phyloP scores from a whole-genome alignment of 192 early-diverging fungal species.

The Coemansia sp. region DNA sequence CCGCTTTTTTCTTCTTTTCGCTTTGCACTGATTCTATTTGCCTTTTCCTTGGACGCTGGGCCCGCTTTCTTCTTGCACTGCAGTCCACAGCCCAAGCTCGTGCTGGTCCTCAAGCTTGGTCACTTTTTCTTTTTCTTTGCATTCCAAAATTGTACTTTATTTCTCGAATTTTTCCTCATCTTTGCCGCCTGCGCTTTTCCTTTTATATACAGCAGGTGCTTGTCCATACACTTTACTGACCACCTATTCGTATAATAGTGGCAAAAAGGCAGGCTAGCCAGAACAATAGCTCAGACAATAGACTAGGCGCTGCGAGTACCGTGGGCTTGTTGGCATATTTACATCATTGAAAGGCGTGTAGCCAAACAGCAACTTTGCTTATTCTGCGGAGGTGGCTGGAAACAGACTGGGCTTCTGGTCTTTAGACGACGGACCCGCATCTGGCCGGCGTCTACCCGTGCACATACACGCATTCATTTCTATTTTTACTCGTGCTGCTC shows the following conservation, averaged over 20 bases:
- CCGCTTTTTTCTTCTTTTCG: background rate
- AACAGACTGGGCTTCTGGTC: background rate
- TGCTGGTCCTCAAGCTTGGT: slow-evolving; percentile 9
- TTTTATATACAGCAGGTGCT: background rate
- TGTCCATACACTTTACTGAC: slow-evolving; percentile 1
- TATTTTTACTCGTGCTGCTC: background rate
- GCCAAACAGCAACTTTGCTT: background rate
- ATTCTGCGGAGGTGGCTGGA: background rate
- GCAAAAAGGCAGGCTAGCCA: background rate
- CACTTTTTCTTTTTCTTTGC: background rate
- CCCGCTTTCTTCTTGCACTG: background rate
- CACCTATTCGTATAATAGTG: background rate
- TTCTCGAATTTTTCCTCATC: slow-evolving; percentile 1
- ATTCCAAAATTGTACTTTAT: background rate
- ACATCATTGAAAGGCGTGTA: background rate
- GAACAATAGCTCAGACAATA: background rate
- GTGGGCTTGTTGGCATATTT: background rate
- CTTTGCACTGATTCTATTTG: background rate
- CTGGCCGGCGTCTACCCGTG: background rate
- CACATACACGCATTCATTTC: background rate
- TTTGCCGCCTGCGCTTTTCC: slow-evolving; percentile 1
- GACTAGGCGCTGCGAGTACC: background rate
- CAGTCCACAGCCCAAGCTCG: slow-evolving; percentile 7
- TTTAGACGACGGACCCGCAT: background rate
- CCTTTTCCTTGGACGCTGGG: background rate